Base-by-base conservation (phyloP, 1,284 basidiomycete genomes). In the Microbotryum saponariae region DNA sequence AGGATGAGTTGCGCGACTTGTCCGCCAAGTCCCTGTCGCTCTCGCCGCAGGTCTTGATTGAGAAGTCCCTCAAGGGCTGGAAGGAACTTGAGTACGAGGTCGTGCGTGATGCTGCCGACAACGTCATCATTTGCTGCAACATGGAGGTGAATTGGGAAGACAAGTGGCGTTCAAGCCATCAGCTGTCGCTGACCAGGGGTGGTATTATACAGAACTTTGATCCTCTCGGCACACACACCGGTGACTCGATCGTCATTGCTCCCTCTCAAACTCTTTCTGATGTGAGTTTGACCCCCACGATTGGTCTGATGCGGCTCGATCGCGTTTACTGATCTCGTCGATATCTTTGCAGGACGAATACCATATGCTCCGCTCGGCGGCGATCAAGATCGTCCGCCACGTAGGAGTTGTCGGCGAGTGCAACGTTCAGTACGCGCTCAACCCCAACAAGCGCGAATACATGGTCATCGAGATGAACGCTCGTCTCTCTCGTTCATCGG, bases 31-130 rank as follows among this genome's bases (percentile, higher is more conserved):
- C 94, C 16, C 97, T 98, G 75, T 93, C 94, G 53, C 97, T 91
- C 42, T 91, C 88, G 71, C 92, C 94, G 54, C 94, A 98, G 78
- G 93, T 98, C 1, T 81, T 98, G 29, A 91, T 98, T 27, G 94
- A 98, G 81, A 94, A 86, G 82, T 92, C 89, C 74, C 97, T 98
- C 93, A 97, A 97, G 79, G 94, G 94, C 16, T 97, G 92, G 92
- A 97, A 98, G 79, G 94, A 98, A 80, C 91, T 97, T 70, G 94
- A 98, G 79, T 98, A 98, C 73, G 94, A 98, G 76, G 94, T 98
- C 56, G 94, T 97, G n/a, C 83, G 94, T 63, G 94, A 98, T 78
- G 96, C 91, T 78, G 82, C 89, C 70, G 88, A 97, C 77, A 96
- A 96, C 77, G 97, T 93, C 75, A 97, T 97, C 78, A 97, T 92